Evolutionary conservation across 352 stramenopile species (phyloP), one percentile per base, ranked within the genome.

Genomic region (Globisporangium alternatum): DNA sequence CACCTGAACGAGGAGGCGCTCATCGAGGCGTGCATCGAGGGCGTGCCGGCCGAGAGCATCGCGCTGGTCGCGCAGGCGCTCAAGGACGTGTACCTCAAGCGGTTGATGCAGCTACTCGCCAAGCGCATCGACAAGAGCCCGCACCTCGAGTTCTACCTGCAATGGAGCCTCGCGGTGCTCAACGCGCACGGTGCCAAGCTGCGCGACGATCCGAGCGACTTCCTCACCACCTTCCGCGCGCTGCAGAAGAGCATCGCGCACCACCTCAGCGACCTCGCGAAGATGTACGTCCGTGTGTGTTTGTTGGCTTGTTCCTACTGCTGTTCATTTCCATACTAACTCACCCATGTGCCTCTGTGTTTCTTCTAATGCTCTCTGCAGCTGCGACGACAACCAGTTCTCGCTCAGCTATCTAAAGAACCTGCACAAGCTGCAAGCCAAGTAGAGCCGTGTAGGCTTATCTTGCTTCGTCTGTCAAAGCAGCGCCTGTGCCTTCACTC

Each of bases 71-170:
- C 93, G 10, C 82, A 93, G 64, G 86, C 88, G 41, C 76, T 99
- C 33, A 90, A 91, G 35, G 86, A 96, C 56, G 81, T 89, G 66
- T 97, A 98, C 70, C 70, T 99, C 17, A 90, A 96, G 73, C 87
- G 95, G 10, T 66, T 99, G 31, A 80, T 99, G 57, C 77, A 95
- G 66, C 79, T 98, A 61, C 66, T 99, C 4, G 93, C 90, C 6
- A 97, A 98, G 74, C 87, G 90, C 45, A 90, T 99, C 67, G 85
- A 92, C 56, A 69, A 83, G 31, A 98, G 93, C 45, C 90, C 92
- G n/a, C 95, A 99, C 69, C 74, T 99, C 39, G 96, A 99, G 78
- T 99, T 98, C 71, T 99, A 99, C 72, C 71, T 99, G 41, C 86
- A 97, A 65, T 99, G 96, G 96, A 97, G 86, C 72, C 77, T 98